A percentile compares a stretch with the other conserved stretches of the same genome.
These are phyloP conservation scores for Physcomitrellopsis africana DNA, from an alignment of 225 moss, liverwort and hornwort species.

Conservation along the genomic window DNA sequence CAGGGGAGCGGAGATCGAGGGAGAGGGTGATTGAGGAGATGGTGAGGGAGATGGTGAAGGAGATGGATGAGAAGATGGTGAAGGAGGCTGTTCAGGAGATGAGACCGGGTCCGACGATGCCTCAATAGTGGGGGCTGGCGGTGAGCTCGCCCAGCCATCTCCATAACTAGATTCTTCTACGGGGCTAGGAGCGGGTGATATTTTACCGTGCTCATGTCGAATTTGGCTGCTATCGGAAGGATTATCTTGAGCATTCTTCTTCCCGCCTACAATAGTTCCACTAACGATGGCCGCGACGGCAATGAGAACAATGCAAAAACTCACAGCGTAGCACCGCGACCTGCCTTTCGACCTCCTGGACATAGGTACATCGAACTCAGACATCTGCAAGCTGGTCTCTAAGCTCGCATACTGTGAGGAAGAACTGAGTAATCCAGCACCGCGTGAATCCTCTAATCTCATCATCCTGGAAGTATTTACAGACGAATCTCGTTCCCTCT, in stretches of 20 bases:
- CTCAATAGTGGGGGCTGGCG: conserved; percentile 33
- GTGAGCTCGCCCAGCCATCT: conserved; percentile 19
- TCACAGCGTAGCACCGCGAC: conserved; percentile 27
- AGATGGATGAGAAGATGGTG: not conserved
- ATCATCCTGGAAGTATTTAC: conserved; percentile 41
- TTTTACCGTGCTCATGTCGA: conserved; percentile 16
- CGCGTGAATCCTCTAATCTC: conserved; percentile 56
- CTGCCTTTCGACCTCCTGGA: conserved; percentile 29
- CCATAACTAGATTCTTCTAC: not conserved
- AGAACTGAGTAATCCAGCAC: conserved; percentile 39
- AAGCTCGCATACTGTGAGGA: conserved; percentile 52
- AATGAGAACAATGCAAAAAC: conserved; percentile 40
- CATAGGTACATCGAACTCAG: conserved; percentile 55
- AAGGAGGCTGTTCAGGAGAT: conserved; percentile 12
- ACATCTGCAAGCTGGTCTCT: conserved; percentile 40
- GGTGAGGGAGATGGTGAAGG: not conserved
- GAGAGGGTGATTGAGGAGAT: conserved; percentile 1
- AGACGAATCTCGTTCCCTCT: not conserved
- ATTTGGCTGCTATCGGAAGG: not conserved
- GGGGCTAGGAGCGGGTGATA: conserved; percentile 40
- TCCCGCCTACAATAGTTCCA: conserved; percentile 20
- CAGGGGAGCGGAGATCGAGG: conserved; percentile 10
- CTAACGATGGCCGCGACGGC: conserved; percentile 37
- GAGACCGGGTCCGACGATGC: conserved; percentile 18
- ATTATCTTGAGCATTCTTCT: not conserved